Evolutionary conservation across 768 basidiomycete species (phyloP).

Genomic region (Podaxis pistillaris): DNA sequence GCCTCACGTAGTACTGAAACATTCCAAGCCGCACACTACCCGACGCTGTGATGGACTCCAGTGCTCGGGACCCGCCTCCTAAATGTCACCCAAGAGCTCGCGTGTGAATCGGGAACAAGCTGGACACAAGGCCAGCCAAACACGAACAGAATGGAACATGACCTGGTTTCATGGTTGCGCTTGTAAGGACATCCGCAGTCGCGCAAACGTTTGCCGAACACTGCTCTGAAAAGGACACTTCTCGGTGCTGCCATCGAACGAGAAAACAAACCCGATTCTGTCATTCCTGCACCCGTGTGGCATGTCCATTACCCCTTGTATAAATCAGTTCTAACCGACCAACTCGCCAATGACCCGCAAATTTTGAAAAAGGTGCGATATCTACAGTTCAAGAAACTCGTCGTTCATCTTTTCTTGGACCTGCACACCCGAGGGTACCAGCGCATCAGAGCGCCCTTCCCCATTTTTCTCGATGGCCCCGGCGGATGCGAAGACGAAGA

Average conservation of each 20-base stretch:
- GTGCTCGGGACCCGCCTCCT: background rate
- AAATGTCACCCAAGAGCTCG: conserved; percentile 5
- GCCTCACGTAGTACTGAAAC: background rate
- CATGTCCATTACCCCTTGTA: background rate
- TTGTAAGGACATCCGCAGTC: conserved; percentile 4
- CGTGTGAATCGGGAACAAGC: background rate
- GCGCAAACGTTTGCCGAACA: background rate
- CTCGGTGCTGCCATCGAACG: conserved; percentile 1
- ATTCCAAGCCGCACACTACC: background rate
- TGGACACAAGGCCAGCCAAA: background rate
- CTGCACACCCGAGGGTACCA: background rate
- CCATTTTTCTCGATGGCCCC: background rate
- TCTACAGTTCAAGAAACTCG: background rate
- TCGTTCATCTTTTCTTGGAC: background rate
- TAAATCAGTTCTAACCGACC: background rate
- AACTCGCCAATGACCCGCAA: background rate
- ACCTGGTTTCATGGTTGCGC: conserved; percentile 6
- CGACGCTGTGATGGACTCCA: background rate
- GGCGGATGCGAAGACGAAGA: background rate
- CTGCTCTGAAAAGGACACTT: background rate
- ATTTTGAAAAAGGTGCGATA: background rate
- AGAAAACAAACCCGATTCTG: background rate
- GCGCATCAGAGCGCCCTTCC: background rate
- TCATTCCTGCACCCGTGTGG: background rate
- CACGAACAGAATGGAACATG: background rate